Conservation (phyloP, 2,329 filamentous ascomycete species). For the Nemania bipapillata region DNA sequence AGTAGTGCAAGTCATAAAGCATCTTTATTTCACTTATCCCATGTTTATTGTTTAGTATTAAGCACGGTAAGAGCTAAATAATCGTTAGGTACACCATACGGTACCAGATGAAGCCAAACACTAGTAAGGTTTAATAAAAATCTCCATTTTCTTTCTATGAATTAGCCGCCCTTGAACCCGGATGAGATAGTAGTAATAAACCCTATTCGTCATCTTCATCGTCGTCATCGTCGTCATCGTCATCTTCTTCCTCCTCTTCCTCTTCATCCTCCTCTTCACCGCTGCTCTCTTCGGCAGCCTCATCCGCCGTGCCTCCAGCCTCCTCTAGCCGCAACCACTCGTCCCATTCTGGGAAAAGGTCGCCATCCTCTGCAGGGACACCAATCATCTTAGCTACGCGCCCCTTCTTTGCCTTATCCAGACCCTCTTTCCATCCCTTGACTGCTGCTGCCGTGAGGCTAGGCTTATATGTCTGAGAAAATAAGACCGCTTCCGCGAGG, state of each 20-base stretch:
- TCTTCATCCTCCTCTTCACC: slow-evolving; percentile 24
- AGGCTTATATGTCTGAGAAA: slow-evolving; percentile 95
- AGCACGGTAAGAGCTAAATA: neutral
- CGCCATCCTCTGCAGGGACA: slow-evolving; percentile 81
- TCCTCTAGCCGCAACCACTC: slow-evolving; percentile 85
- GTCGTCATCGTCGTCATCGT: slow-evolving; percentile 20
- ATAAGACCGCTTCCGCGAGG: slow-evolving; percentile 85
- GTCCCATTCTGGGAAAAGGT: slow-evolving; percentile 96
- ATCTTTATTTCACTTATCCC: too few relatives aligned
- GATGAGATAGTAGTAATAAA: neutral
- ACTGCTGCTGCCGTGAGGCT: slow-evolving; percentile 75
- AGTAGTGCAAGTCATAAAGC: too few relatives aligned
- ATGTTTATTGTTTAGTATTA: too few relatives aligned
- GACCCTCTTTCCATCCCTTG: slow-evolving; percentile 79
- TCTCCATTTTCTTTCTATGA: neutral
- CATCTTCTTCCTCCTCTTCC: slow-evolving; percentile 36
- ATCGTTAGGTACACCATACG: neutral
- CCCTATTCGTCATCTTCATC: slow-evolving; percentile 40
- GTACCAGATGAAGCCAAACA: neutral
- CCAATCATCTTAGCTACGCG: slow-evolving; percentile 87
- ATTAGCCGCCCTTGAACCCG: neutral
- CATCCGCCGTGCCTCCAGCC: slow-evolving; percentile 66
- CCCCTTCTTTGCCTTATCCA: slow-evolving; percentile 86
- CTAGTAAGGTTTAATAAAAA: too few relatives aligned
- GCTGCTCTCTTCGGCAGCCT: slow-evolving; percentile 45